Base-by-base conservation (phyloP, 257 asterid species). In the Solanum pimpinellifolium region DNA sequence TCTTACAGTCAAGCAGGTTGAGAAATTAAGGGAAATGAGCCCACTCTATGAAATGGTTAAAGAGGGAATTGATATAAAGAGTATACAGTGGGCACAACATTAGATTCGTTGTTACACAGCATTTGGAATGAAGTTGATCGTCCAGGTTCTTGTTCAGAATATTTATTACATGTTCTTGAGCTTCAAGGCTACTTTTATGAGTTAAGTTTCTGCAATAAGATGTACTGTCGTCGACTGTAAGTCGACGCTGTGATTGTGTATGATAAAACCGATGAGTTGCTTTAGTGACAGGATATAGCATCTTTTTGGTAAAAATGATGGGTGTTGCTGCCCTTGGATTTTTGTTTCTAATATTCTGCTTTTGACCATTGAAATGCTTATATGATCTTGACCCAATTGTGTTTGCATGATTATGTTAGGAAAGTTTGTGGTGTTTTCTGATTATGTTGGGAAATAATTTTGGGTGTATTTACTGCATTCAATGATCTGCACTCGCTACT, bases 21-120 rank as follows among this genome's bases (percentile, higher is more conserved):
- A 89, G 95, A 97, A 97, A 74, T 89, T 97, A 91, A 93, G 99
- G 93, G 99, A 96, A 87, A 92, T 97, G 98, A 96, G 99, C 88
- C 99, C 99, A 8, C 94, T 97, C 8, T 97, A 96, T 91, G 99
- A 97, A 92, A 97, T 97, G 99, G 93, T 88, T 85, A 93, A 97
- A 92, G 98, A 93, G 86, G 99, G 99, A 31, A 97, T 97, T 86
- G 98, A 97, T 87, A 93, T 97, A 46, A 97, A 95, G 94, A 96
- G 92, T 59, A 97, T 97, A 68, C 91, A 95, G 65, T 97, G 99
- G 99, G 4, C 99, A 1, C 99, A 97, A 85, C 99, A 97, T 89
- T 96, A 85, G 93, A 33, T 35, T 49, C 31, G 18, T 47, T 49
- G 85, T 41, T 81, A 29, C 85, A 81, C 56, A 20, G 69, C 69